Conservation (phyloP, 495 filamentous ascomycete genomes). For the Xylaria curta region DNA sequence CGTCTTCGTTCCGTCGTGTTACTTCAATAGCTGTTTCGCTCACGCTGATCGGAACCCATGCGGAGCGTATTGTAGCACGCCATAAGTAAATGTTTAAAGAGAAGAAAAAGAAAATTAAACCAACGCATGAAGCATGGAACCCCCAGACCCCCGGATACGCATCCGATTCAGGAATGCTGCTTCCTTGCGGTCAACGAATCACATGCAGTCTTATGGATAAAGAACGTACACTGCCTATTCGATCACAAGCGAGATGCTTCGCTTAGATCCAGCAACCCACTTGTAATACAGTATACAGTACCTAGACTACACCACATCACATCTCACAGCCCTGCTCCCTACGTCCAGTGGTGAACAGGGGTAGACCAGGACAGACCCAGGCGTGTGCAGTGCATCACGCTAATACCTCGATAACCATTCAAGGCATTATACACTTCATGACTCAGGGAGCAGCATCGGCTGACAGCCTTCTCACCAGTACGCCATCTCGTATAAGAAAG, state of each 20-base stretch:
- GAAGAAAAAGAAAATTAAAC: constrained; percentile 32
- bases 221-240: constrained; percentile 14
- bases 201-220: constrained; percentile 35
- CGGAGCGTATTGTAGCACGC: constrained; percentile 8
- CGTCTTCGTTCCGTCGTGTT: background rate
- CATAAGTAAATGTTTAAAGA: constrained; percentile 30
- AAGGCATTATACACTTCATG: constrained; percentile 3
- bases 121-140: constrained; percentile 22
- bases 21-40: background rate
- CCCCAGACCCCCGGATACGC: constrained; percentile 41
- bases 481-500: constrained; percentile 11
- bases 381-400: background rate
- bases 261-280: constrained; percentile 34
- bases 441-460: constrained; percentile 3
- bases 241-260: constrained; percentile 35
- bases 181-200: constrained; percentile 35
- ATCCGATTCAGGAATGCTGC: constrained; percentile 44
- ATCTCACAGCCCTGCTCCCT: constrained; percentile 18
- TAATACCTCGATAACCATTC: background rate
- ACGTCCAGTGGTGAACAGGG: constrained; percentile 12
- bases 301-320: background rate
- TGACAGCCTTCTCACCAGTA: background rate
- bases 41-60: constrained; percentile 20
- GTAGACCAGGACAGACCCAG: background rate
- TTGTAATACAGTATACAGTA: constrained; percentile 12